These are phyloP conservation scores for Acidomyces sp. DNA, from an alignment of 495 filamentous ascomycete species.

Conservation along the genomic window DNA sequence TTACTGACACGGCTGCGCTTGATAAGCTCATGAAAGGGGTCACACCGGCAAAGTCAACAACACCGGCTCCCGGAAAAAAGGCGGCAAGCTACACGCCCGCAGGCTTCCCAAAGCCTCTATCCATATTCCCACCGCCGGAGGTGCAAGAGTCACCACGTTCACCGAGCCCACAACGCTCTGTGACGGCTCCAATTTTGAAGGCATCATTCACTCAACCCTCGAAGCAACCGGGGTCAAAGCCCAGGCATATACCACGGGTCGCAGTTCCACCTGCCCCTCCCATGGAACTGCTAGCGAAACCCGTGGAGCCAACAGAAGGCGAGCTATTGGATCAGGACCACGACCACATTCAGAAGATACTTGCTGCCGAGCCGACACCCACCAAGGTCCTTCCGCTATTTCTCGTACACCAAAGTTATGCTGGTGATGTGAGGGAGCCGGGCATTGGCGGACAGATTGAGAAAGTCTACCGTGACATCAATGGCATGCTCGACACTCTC, in stretches of 20 bases:
- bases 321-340: conserved; percentile 49
- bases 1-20: conserved; percentile 9
- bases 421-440: conserved; percentile 40
- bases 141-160: conserved; percentile 53
- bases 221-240: conserved; percentile 13
- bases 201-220: conserved; percentile 2
- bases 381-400: conserved; percentile 47
- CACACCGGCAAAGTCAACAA: conserved; percentile 19
- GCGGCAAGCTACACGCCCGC: conserved; percentile 20
- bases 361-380: conserved; percentile 39
- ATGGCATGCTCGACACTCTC: conserved; percentile 87
- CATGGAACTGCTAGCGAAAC: not conserved
- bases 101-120: conserved; percentile 35
- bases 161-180: conserved; percentile 59
- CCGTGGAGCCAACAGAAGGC: conserved; percentile 27
- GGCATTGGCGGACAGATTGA: conserved; percentile 70
- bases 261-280: conserved; percentile 4
- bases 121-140: conserved; percentile 46
- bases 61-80: conserved; percentile 10
- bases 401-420: conserved; percentile 56
- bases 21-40: conserved; percentile 20
- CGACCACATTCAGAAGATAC: conserved; percentile 44
- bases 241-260: conserved; percentile 1
- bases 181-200: conserved; percentile 26
- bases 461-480: conserved; percentile 78